These are phyloP conservation scores for Apiospora phragmitis DNA, from an alignment of 2,329 filamentous ascomycete species.

Conservation along the genomic window DNA sequence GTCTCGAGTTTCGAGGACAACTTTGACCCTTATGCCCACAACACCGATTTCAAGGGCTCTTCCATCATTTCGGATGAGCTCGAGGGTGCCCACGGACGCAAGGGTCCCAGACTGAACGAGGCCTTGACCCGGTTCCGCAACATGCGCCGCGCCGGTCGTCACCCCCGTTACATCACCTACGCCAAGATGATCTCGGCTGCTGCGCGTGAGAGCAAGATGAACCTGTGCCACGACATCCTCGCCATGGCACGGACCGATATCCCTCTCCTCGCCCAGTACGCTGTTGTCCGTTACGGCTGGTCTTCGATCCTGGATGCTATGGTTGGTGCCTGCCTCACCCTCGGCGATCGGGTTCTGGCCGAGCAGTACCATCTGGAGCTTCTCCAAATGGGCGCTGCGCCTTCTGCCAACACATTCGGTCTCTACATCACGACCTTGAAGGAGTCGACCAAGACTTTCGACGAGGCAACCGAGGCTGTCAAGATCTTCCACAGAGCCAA, in stretches of 20 bases:
- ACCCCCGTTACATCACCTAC: conserved; percentile 94
- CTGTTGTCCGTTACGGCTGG: conserved; percentile 92
- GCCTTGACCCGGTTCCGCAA: conserved; percentile 84
- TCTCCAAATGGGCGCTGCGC: conserved; percentile 83
- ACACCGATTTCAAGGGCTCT: conserved; percentile 91
- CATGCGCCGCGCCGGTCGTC: conserved; percentile 87
- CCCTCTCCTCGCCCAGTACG: conserved; percentile 80
- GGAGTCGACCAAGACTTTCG: conserved; percentile 95
- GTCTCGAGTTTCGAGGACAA: conserved; percentile 72
- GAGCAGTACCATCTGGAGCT: conserved; percentile 90
- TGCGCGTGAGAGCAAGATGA: conserved; percentile 79
- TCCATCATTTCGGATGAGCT: conserved; percentile 87
- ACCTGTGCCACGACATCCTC: conserved; percentile 82
- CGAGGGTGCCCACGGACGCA: conserved; percentile 75
- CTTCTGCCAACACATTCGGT: conserved; percentile 96
- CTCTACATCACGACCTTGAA: conserved; percentile 99
- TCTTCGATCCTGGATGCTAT: conserved; percentile 94
- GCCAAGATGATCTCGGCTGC: conserved; percentile 92
- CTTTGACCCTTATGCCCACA: conserved; percentile 87
- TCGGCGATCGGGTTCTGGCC: conserved; percentile 78
- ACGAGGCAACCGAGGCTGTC: conserved; percentile 94
- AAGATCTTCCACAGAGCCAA: conserved; percentile 96
- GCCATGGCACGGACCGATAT: conserved; percentile 88
- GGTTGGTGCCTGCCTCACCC: conserved; percentile 86
- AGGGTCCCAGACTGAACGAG: conserved; percentile 74